Conservation (phyloP, 75 land plant genomes). For the Selaginella moellendorffii region DNA sequence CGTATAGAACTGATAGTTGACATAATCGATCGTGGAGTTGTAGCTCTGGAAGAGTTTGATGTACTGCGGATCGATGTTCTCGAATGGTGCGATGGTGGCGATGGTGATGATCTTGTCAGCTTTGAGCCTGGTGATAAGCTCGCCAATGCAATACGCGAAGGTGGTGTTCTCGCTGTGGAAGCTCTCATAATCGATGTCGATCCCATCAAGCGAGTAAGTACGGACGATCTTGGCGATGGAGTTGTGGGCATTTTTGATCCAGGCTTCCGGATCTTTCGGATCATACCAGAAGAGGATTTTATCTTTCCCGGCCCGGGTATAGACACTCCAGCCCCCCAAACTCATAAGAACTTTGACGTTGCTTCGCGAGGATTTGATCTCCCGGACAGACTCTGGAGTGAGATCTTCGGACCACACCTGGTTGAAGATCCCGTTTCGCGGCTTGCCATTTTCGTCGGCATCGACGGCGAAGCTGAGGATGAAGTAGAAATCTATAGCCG, state of each 20-base stretch:
- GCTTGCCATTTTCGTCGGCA: not conserved
- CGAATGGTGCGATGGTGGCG: not conserved
- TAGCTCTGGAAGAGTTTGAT: not conserved
- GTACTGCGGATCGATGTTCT: not conserved
- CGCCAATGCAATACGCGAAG: not conserved
- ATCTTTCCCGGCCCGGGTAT: not conserved
- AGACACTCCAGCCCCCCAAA: not conserved
- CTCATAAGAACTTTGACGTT: not conserved
- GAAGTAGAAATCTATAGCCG: not conserved
- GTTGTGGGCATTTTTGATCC: not conserved
- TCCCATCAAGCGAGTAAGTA: not conserved
- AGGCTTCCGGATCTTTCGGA: not conserved
- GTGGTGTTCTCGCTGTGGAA: not conserved
- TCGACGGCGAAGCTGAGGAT: not conserved
- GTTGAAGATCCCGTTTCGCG: not conserved
- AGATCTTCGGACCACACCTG: not conserved
- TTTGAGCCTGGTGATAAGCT: not conserved
- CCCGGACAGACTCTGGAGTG: not conserved
- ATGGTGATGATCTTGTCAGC: not conserved
- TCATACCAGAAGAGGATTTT: not conserved
- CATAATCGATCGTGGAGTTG: not conserved
- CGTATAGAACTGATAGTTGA: not conserved
- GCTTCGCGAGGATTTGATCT: not conserved
- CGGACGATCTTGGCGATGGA: not conserved
- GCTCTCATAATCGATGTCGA: not conserved